phyloP scores from a whole-genome alignment of 352 stramenopile species.

The Phytophthora pseudosyringae region DNA sequence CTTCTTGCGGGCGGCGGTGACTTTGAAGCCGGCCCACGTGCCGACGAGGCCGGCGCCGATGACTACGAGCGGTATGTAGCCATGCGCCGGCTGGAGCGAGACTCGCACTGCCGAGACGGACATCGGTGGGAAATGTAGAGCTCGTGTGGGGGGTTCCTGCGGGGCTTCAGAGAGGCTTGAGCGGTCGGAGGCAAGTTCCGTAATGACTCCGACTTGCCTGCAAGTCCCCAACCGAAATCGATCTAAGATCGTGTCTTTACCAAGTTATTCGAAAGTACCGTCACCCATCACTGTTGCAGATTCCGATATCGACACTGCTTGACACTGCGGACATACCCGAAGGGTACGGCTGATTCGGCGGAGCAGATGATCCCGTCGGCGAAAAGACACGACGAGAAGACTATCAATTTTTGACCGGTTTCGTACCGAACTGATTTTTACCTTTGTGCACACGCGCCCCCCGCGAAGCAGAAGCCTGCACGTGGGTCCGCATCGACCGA shows the following conservation, averaged over 20 bases:
- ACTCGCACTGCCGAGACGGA: slow-evolving; percentile 53
- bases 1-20: slow-evolving; percentile 66
- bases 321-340: slow-evolving; percentile 15
- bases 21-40: slow-evolving; percentile 63
- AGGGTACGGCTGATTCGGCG: slow-evolving; percentile 13
- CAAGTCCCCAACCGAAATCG: slow-evolving; percentile 11
- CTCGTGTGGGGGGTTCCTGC: slow-evolving; percentile 2
- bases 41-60: slow-evolving; percentile 63
- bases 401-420: slow-evolving; percentile 27
- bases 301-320: not conserved
- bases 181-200: slow-evolving; percentile 32
- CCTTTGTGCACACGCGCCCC: no score
- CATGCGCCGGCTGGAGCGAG: slow-evolving; percentile 65
- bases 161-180: slow-evolving; percentile 21
- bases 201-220: slow-evolving; percentile 18
- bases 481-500: not conserved
- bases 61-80: slow-evolving; percentile 63
- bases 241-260: slow-evolving; percentile 27
- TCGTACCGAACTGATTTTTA: slow-evolving; percentile 21
- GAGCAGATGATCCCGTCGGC: slow-evolving; percentile 9
- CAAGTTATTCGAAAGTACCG: slow-evolving; percentile 19
- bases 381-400: slow-evolving; percentile 24
- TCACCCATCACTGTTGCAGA: not conserved
- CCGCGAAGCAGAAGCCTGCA: not conserved
- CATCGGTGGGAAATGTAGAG: slow-evolving; percentile 24